Conservation (phyloP, 331 rosid genomes). For the Dryas integrifolia region DNA sequence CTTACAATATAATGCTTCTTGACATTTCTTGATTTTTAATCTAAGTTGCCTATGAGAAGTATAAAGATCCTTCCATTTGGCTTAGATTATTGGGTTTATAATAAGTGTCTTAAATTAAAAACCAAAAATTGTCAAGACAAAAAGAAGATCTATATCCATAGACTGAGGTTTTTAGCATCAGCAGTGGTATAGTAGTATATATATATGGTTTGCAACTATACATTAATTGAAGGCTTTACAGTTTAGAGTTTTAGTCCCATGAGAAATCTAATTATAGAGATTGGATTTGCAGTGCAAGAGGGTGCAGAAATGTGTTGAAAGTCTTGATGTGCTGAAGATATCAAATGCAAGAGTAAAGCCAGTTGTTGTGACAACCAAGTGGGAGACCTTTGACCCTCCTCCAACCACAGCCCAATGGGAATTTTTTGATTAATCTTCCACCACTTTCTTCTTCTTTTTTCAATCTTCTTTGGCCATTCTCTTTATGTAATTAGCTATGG, state of each 20-base stretch:
- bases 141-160: too few relatives aligned
- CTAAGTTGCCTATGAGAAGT: too few relatives aligned
- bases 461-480: constrained; percentile 11
- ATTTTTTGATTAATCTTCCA: constrained; percentile 47
- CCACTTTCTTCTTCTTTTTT: not conserved
- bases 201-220: too few relatives aligned
- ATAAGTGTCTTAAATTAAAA: too few relatives aligned
- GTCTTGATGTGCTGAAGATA: constrained; percentile 54
- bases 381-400: constrained; percentile 73
- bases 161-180: too few relatives aligned
- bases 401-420: constrained; percentile 53
- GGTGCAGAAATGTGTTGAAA: constrained; percentile 83
- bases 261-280: not conserved
- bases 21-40: too few relatives aligned
- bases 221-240: too few relatives aligned
- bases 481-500: constrained; percentile 20
- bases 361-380: constrained; percentile 61
- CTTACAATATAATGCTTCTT: too few relatives aligned
- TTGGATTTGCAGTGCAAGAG: constrained; percentile 52
- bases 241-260: not conserved
- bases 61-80: too few relatives aligned
- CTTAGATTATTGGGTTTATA: too few relatives aligned
- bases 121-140: too few relatives aligned
- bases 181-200: too few relatives aligned
- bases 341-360: constrained; percentile 61